A percentile compares a stretch with the other conserved stretches of the same genome.
Conservation (phyloP, 129 eudicot genomes). For the Pittosporum tobira region DNA sequence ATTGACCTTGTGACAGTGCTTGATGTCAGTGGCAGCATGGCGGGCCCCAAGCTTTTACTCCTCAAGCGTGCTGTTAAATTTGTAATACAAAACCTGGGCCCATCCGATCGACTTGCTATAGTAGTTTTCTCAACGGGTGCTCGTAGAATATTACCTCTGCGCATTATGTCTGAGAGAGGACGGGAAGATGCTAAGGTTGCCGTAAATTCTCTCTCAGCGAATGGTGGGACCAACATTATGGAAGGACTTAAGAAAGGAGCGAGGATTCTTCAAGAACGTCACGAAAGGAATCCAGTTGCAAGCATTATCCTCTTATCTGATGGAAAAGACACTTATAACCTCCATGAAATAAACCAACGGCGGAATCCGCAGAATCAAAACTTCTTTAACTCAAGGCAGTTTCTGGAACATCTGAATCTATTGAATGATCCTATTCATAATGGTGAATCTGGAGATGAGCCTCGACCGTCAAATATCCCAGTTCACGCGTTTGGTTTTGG, state of each 20-base stretch:
- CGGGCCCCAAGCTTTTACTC: conserved; percentile 24
- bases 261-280: conserved; percentile 25
- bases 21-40: conserved; percentile 40
- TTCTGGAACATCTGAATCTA: conserved; percentile 6
- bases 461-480: conserved; percentile 11
- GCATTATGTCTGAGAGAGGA: conserved; percentile 23
- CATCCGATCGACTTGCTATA: conserved; percentile 27
- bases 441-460: neutral
- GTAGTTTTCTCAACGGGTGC: conserved; percentile 24
- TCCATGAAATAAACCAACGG: neutral
- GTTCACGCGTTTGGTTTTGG: conserved; percentile 43
- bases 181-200: conserved; percentile 23
- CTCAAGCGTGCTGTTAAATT: conserved; percentile 25
- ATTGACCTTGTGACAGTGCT: conserved; percentile 40
- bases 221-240: conserved; percentile 24
- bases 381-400: neutral
- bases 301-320: conserved; percentile 38
- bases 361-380: neutral
- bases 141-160: conserved; percentile 21
- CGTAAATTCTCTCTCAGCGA: conserved; percentile 12
- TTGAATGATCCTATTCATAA: conserved; percentile 12
- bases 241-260: conserved; percentile 28
- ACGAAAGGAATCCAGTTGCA: conserved; percentile 22
- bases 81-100: conserved; percentile 30
- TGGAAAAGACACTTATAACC: conserved; percentile 23